Conservation (phyloP, 768 basidiomycete genomes). For the Russula vinacea region DNA sequence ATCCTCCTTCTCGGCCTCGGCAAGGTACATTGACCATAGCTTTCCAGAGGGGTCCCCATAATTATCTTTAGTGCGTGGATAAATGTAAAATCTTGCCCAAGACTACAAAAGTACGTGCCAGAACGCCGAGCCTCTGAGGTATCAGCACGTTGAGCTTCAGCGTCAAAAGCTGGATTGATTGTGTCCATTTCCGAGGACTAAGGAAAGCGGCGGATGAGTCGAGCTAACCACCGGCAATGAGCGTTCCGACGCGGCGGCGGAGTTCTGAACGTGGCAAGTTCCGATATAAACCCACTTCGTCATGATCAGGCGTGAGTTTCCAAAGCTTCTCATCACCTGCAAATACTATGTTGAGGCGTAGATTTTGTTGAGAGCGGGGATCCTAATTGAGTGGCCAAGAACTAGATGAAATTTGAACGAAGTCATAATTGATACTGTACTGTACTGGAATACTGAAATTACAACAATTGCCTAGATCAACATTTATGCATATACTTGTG, state of each 20-base stretch:
- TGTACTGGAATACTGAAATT: too few relatives aligned
- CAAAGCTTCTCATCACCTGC: too few relatives aligned
- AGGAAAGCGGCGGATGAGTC: not conserved
- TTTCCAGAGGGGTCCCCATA: conserved; percentile 8
- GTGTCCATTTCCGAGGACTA: not conserved
- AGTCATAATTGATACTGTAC: too few relatives aligned
- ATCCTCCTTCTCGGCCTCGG: conserved; percentile 10
- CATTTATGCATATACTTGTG: too few relatives aligned
- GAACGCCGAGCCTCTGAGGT: not conserved
- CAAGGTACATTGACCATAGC: conserved; percentile 17
- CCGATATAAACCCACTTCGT: too few relatives aligned
- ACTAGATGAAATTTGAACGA: too few relatives aligned
- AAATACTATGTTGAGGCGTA: too few relatives aligned
- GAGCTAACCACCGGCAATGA: not conserved
- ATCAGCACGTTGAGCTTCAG: not conserved
- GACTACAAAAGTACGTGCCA: not conserved
- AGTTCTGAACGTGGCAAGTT: too few relatives aligned
- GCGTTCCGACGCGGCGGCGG: not conserved
- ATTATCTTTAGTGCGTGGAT: conserved; percentile 1
- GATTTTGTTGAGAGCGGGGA: too few relatives aligned
- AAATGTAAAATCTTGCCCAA: not conserved
- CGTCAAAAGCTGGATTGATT: not conserved
- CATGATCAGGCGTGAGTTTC: too few relatives aligned
- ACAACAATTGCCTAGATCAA: not conserved
- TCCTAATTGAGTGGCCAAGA: too few relatives aligned